Conservation (phyloP, 495 filamentous ascomycete genomes). For the Aspergillus heteromorphus region DNA sequence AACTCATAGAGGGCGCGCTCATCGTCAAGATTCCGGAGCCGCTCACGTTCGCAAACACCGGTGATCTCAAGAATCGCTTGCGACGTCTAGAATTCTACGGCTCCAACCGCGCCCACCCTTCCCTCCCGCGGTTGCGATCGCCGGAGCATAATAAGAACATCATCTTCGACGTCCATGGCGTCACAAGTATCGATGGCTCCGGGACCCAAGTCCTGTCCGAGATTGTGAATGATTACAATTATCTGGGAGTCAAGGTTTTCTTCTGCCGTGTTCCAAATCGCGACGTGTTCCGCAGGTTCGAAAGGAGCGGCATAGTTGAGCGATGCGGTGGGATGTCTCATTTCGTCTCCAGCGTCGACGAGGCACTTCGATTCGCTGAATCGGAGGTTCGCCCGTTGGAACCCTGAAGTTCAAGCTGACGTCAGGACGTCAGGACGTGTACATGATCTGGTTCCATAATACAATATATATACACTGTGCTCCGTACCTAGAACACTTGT, state of each 20-base stretch:
- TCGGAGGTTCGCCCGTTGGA: slow-evolving; percentile 41
- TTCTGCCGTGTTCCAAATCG: slow-evolving; percentile 74
- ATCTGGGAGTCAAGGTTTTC: slow-evolving; percentile 73
- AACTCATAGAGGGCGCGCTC: slow-evolving; percentile 84
- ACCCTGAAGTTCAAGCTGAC: too few species aligned
- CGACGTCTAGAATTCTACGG: slow-evolving; percentile 84
- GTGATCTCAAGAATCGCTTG: slow-evolving; percentile 79
- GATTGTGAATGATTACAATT: slow-evolving; percentile 73
- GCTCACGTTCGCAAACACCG: slow-evolving; percentile 94
- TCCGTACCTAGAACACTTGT: too few species aligned
- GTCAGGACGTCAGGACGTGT: too few species aligned
- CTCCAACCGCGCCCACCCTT: slow-evolving; percentile 75
- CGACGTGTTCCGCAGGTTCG: slow-evolving; percentile 67
- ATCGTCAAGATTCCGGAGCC: slow-evolving; percentile 98
- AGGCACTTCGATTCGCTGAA: slow-evolving; percentile 77
- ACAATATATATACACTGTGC: too few species aligned
- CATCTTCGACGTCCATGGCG: slow-evolving; percentile 95
- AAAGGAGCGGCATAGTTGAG: slow-evolving; percentile 77
- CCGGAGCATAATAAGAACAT: slow-evolving; percentile 77
- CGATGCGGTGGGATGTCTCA: slow-evolving; percentile 65
- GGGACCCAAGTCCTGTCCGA: slow-evolving; percentile 87
- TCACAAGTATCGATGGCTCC: slow-evolving; percentile 86
- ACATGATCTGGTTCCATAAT: too few species aligned
- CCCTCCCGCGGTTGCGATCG: slow-evolving; percentile 67
- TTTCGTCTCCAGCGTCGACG: slow-evolving; percentile 78